These are phyloP conservation scores for Metarhizium anisopliae DNA, from an alignment of 2,329 filamentous ascomycete genomes.

Conservation along the genomic window DNA sequence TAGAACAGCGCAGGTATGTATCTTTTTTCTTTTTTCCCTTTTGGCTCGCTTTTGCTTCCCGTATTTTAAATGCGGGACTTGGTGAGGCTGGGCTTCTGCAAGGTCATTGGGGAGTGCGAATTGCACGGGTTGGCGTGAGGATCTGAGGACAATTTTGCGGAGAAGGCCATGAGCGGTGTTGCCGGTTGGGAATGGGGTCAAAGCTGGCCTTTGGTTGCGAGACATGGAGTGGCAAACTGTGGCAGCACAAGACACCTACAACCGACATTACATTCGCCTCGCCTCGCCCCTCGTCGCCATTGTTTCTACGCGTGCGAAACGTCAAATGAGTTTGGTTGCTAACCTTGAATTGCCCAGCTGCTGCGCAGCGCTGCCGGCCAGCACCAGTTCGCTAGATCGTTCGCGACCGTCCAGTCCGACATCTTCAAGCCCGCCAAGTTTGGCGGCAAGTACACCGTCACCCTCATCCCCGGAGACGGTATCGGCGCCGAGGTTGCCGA, in stretches of 20 bases:
- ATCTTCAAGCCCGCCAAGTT: constrained; percentile 99
- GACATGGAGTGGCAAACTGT: not conserved
- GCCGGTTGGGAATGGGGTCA: not conserved
- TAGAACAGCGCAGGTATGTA: constrained; percentile 48
- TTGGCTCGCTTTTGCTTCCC: not conserved
- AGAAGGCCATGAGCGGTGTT: not conserved
- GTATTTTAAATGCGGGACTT: not conserved
- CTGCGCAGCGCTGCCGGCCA: constrained; percentile 39
- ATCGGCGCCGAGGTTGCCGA: constrained; percentile 97
- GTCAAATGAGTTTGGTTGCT: not conserved
- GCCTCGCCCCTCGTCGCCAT: not conserved
- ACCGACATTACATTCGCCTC: no score
- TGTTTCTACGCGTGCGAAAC: not conserved
- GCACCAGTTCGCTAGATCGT: constrained; percentile 42
- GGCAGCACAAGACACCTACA: not conserved
- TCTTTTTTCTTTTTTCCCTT: not conserved
- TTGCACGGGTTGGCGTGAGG: no score
- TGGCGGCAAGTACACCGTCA: constrained; percentile 98
- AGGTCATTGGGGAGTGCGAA: not conserved
- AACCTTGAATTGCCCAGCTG: constrained; percentile 28
- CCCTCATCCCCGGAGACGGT: constrained; percentile 96
- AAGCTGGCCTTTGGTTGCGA: not conserved
- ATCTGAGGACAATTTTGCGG: not conserved
- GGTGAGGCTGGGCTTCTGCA: not conserved
- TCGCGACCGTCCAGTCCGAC: constrained; percentile 83